A percentile compares a stretch with the other conserved stretches of the same genome.
Conservation (phyloP, 2,329 filamentous ascomycete species). For the Exophiala oligosperma region DNA sequence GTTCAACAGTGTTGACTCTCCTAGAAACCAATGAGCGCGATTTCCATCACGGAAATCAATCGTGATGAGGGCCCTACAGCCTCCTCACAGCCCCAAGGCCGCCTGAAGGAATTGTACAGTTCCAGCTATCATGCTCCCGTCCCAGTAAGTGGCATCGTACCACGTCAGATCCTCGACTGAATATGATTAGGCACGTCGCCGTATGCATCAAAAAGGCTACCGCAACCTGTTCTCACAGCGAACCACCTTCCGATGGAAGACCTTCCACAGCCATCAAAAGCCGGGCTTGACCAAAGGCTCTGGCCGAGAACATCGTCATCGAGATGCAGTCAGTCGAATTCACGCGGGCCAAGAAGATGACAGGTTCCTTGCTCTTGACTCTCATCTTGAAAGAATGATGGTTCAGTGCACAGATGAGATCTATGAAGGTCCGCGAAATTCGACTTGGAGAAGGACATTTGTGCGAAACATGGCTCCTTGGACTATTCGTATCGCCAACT, state of each 20-base stretch:
- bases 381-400: slow-evolving; percentile 9
- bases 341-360: slow-evolving; percentile 5
- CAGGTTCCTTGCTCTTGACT: slow-evolving; percentile 2
- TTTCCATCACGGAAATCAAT: slow-evolving; percentile 1
- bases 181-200: not conserved
- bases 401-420: slow-evolving; percentile 11
- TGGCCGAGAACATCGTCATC: slow-evolving; percentile 2
- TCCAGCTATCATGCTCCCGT: slow-evolving; percentile 8
- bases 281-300: not conserved
- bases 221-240: slow-evolving; percentile 4
- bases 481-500: slow-evolving; percentile 10
- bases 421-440: slow-evolving; percentile 1
- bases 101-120: slow-evolving; percentile 1
- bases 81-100: not conserved
- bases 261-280: slow-evolving; percentile 3
- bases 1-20: not conserved
- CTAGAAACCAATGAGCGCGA: not conserved
- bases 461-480: slow-evolving; percentile 8
- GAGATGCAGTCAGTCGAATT: slow-evolving; percentile 5
- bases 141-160: not conserved
- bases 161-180: not conserved
- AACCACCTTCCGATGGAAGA: slow-evolving; percentile 6
- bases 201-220: slow-evolving; percentile 10
- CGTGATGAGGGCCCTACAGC: not conserved
- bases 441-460: slow-evolving; percentile 14